Evolutionary conservation across 805 yeast species (phyloP).

Genomic region (Debaryomyces castellii): DNA sequence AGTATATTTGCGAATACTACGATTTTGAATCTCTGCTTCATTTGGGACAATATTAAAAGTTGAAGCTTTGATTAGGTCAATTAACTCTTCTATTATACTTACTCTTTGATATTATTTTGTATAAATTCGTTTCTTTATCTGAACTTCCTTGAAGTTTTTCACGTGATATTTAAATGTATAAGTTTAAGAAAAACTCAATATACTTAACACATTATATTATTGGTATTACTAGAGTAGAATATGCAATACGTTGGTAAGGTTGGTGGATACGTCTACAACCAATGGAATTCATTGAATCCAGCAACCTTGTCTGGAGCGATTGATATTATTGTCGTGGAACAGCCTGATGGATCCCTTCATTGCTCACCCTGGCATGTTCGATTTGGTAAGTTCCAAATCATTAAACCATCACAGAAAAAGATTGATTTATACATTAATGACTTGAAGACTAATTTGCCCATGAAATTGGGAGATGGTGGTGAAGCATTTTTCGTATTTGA

Average conservation of each 20-base stretch:
- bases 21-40: no score
- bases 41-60: no score
- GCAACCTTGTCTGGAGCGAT: constrained; percentile 96
- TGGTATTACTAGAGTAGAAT: background rate
- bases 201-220: background rate
- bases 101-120: no score
- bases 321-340: constrained; percentile 93
- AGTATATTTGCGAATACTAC: no score
- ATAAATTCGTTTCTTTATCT: no score
- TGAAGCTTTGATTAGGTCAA: no score
- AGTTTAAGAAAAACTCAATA: background rate
- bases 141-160: no score
- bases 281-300: constrained; percentile 96
- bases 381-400: constrained; percentile 89
- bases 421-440: constrained; percentile 89
- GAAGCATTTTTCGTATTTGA: constrained; percentile 97
- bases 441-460: constrained; percentile 75
- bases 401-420: constrained; percentile 93
- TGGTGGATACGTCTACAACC: constrained; percentile 89
- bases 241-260: constrained; percentile 99
- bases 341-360: constrained; percentile 72
- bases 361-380: constrained; percentile 97
- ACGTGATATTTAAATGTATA: background rate
- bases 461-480: constrained; percentile 97
- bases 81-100: no score